A percentile compares a stretch with the other conserved stretches of the same genome.
These are phyloP conservation scores for Claviceps sp. DNA, from an alignment of 2,329 filamentous ascomycete genomes.

Conservation along the genomic window DNA sequence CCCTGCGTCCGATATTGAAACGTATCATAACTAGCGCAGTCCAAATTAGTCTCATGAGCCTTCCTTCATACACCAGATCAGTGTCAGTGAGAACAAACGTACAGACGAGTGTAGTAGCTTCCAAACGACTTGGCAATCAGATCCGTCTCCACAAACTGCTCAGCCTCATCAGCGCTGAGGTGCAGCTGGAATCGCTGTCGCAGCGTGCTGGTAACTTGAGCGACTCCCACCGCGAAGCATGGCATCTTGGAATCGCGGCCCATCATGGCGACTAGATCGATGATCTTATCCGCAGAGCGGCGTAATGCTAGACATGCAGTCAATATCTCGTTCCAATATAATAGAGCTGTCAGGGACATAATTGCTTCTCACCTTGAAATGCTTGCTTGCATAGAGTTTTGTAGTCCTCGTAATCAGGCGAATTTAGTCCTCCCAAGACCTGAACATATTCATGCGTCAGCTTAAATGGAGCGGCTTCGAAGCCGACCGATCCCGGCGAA, in stretches of 20 bases:
- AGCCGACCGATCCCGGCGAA: slow-evolving; percentile 70
- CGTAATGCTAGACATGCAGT: slow-evolving; percentile 43
- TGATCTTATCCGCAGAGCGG: slow-evolving; percentile 65
- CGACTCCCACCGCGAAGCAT: slow-evolving; percentile 64
- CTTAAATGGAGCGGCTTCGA: slow-evolving; percentile 80
- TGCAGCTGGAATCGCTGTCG: slow-evolving; percentile 70
- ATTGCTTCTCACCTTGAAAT: slow-evolving; percentile 52
- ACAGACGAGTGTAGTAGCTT: slow-evolving; percentile 80
- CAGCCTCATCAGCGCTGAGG: slow-evolving; percentile 68
- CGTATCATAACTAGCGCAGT: slow-evolving; percentile 54
- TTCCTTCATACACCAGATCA: neutral
- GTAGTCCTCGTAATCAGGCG: slow-evolving; percentile 59
- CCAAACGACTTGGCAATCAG: slow-evolving; percentile 69
- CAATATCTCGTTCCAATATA: too few species aligned
- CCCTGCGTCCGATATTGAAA: slow-evolving; percentile 83
- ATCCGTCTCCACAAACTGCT: slow-evolving; percentile 68
- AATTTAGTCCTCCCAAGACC: slow-evolving; percentile 60
- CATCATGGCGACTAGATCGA: slow-evolving; percentile 77
- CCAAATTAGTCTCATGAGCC: neutral
- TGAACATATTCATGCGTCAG: slow-evolving; percentile 78
- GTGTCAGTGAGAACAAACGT: slow-evolving; percentile 21
- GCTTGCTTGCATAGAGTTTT: slow-evolving; percentile 71
- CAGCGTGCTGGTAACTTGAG: slow-evolving; percentile 54
- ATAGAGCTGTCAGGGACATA: too few species aligned
- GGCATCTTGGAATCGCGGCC: slow-evolving; percentile 74